phyloP scores from a whole-genome alignment of 164 flowering plant species.

The Malania oleifera region DNA sequence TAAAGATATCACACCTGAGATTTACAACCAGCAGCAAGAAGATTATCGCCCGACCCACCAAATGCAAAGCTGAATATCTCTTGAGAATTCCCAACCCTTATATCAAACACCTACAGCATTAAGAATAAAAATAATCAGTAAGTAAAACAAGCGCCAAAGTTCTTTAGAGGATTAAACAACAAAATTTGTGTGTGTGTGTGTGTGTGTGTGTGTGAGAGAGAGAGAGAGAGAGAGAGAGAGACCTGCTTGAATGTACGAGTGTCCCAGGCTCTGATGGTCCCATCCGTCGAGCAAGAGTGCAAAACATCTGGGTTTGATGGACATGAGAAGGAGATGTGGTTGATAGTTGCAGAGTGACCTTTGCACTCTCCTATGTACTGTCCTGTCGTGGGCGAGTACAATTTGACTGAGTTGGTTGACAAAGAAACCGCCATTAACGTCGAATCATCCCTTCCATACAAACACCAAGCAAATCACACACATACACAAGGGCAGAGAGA shows the following conservation, averaged over 20 bases:
- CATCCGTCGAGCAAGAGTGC: constrained; percentile 82
- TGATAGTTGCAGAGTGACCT: constrained; percentile 69
- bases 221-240: neutral
- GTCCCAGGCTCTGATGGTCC: constrained; percentile 85
- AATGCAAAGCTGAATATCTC: constrained; percentile 82
- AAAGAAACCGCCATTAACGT: constrained; percentile 79
- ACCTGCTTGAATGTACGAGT: constrained; percentile 73
- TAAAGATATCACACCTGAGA: constrained; percentile 47
- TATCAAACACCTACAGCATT: constrained; percentile 49
- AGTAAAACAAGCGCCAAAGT: neutral
- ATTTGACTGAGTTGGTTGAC: constrained; percentile 71
- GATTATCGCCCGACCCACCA: constrained; percentile 67
- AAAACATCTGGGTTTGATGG: constrained; percentile 47
- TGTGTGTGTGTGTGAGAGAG: neutral
- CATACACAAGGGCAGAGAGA: neutral
- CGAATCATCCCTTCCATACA: constrained; percentile 50
- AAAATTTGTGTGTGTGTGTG: neutral
- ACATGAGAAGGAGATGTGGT: constrained; percentile 54
- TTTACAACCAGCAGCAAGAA: constrained; percentile 86
- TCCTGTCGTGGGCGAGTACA: constrained; percentile 76
- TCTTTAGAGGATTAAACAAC: neutral
- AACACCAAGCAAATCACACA: constrained; percentile 1
- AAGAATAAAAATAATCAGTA: constrained; percentile 4
- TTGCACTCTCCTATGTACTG: constrained; percentile 81
- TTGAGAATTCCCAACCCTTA: constrained; percentile 52